These are phyloP conservation scores for Botryotinia calthae DNA, from an alignment of 2,329 filamentous ascomycete genomes.

Conservation along the genomic window DNA sequence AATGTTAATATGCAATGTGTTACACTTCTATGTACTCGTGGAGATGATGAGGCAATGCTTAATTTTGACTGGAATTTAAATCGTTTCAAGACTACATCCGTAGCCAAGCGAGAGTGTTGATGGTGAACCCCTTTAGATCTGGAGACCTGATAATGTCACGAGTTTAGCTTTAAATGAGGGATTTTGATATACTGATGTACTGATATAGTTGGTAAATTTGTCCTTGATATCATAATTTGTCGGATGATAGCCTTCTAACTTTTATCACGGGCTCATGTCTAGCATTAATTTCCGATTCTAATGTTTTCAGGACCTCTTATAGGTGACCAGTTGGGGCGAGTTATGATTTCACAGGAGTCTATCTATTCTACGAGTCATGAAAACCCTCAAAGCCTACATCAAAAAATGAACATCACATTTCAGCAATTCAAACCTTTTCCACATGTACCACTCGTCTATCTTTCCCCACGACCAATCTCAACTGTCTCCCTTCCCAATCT, in stretches of 20 bases:
- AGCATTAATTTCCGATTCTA: too few relatives aligned
- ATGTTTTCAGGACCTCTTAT: background rate
- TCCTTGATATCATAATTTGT: background rate
- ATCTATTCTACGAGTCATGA: background rate
- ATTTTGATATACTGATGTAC: background rate
- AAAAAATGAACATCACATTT: background rate
- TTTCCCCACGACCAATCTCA: conserved; percentile 49
- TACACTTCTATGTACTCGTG: background rate
- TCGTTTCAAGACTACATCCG: background rate
- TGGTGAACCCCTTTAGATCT: background rate
- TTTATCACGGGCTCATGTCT: background rate
- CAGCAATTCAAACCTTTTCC: conserved; percentile 30
- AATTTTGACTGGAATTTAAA: background rate
- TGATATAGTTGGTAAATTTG: background rate
- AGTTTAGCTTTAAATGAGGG: background rate
- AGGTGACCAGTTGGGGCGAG: background rate
- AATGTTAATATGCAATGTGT: background rate
- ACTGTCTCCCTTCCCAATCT: conserved; percentile 44
- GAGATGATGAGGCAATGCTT: background rate
- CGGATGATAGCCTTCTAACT: background rate
- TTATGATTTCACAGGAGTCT: background rate
- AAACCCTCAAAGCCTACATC: background rate
- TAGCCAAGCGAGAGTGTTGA: background rate
- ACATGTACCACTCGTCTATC: conserved; percentile 46
- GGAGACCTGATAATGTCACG: background rate